Base-by-base conservation (phyloP, 2,329 filamentous ascomycete genomes). In the Aureobasidium sp. region DNA sequence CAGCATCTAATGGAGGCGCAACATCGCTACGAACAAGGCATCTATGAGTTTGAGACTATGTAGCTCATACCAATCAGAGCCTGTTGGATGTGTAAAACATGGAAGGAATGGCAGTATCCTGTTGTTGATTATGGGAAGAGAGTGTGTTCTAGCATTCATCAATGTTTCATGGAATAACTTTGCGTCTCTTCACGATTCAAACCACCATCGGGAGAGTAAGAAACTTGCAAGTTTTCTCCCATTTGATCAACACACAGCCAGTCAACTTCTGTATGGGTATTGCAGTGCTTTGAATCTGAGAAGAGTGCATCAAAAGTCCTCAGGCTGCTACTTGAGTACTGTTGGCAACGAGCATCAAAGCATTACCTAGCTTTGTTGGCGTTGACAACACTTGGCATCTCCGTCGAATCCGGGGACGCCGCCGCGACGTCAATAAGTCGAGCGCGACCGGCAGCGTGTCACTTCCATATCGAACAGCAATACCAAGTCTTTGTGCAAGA, bases 401-500 rank as follows among this genome's bases (percentile, higher is more conserved):
- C 37, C 51, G 27, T 57, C 53, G 29, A 57, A 57, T 57, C 53
- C 29, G 53, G 53, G 53, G 53, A 10, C 13, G 53, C 53, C 53
- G 50, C 10, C 33, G 35, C 53, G 40, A 55, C 51, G 51, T 43
- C 53, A 57, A 57, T 57, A 57, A 35, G 21, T 43, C 17, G 25
- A 55, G 27, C 53, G 33, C 53, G 38, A 45, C 40, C 25, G 46
- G 13, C 38, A 35, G 53, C 53, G 53, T 45, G 40, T 46, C 53
- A 57, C 29, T 29, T 37, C 29, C 21, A 35, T 45, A 57, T 11
- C 53, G 23, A 45, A 17, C 31, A 29, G 42, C 46, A 23, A 66
- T n/a, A 31, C 6, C 40, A 37, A 40, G 29, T 27, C 17, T 15
- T n/a, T 6, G 17, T 19, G 43, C 74, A 78, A 72, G 68, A 95